These are phyloP conservation scores for Anaeromyces robustus DNA, from an alignment of 192 early-diverging fungal genomes.

Conservation along the genomic window DNA sequence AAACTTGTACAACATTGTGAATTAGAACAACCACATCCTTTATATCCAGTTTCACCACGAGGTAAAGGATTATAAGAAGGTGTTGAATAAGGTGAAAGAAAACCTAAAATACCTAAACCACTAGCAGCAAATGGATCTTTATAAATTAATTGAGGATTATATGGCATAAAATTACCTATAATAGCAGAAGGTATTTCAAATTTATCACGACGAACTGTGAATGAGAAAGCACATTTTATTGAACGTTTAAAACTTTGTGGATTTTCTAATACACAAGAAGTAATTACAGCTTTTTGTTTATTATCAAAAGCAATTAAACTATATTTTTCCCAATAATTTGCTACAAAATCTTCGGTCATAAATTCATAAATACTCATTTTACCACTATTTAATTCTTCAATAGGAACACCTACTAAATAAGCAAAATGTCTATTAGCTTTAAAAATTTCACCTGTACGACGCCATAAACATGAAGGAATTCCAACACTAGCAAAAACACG, in stretches of 20 bases:
- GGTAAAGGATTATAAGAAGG: not conserved
- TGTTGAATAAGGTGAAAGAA: not conserved
- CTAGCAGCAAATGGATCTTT: not conserved
- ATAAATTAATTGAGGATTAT: not conserved
- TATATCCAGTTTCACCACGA: not conserved
- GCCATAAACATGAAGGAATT: conserved; percentile 85
- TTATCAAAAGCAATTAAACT: not conserved
- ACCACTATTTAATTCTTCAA: conserved; percentile 66
- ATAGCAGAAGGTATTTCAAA: not conserved
- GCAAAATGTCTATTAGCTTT: conserved; percentile 94
- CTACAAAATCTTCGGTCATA: not conserved
- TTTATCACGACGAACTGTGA: not conserved
- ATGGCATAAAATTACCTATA: not conserved
- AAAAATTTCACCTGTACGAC: conserved; percentile 91
- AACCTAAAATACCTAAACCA: not conserved
- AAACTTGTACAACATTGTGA: not conserved
- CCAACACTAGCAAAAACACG: conserved; percentile 87
- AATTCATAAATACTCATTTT: not conserved
- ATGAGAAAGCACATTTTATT: not conserved
- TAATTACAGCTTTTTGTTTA: not conserved
- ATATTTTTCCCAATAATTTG: not conserved
- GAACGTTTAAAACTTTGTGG: not conserved
- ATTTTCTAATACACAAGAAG: not conserved
- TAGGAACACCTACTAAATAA: conserved; percentile 61
- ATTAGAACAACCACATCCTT: not conserved